Evolutionary conservation across 768 basidiomycete species (phyloP).

Genomic region (Tephrocybe sp.): DNA sequence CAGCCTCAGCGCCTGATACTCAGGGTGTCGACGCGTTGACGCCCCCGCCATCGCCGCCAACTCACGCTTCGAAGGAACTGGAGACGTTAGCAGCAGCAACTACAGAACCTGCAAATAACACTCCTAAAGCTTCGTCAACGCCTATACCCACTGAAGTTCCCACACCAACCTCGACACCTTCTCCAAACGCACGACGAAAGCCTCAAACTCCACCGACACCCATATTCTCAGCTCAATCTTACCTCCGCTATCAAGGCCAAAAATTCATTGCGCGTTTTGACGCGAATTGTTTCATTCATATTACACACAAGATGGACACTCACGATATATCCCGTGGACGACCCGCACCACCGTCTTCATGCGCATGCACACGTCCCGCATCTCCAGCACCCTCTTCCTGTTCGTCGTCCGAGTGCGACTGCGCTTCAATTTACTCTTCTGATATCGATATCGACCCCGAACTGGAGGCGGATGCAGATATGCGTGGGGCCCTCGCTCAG

Average conservation of each 20-base stretch:
- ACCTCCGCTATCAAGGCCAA: constrained; percentile 95
- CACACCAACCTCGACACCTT: not conserved
- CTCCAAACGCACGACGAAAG: not conserved
- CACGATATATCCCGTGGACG: constrained; percentile 84
- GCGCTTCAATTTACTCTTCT: not conserved
- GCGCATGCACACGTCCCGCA: constrained; percentile 1
- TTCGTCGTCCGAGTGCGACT: constrained; percentile 2
- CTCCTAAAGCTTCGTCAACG: constrained; percentile 4
- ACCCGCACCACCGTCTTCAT: not conserved
- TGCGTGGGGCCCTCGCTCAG: constrained; percentile 45
- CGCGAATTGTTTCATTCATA: constrained; percentile 89
- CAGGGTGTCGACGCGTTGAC: constrained; percentile 16
- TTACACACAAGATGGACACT: constrained; percentile 91
- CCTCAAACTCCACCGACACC: constrained; percentile 32
- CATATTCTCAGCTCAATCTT: constrained; percentile 92
- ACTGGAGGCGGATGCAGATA: constrained; percentile 1
- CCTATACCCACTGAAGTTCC: not conserved
- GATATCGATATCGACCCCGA: not conserved
- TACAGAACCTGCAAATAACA: no score
- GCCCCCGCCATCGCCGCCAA: constrained; percentile 33
- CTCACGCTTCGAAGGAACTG: constrained; percentile 17
- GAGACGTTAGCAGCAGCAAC: not conserved
- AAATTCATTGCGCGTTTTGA: constrained; percentile 97
- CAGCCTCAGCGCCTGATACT: not conserved
- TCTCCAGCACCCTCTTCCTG: constrained; percentile 2